Base-by-base conservation (phyloP, 1,139 yeast species). In the Entelexis paramagnoliae region DNA sequence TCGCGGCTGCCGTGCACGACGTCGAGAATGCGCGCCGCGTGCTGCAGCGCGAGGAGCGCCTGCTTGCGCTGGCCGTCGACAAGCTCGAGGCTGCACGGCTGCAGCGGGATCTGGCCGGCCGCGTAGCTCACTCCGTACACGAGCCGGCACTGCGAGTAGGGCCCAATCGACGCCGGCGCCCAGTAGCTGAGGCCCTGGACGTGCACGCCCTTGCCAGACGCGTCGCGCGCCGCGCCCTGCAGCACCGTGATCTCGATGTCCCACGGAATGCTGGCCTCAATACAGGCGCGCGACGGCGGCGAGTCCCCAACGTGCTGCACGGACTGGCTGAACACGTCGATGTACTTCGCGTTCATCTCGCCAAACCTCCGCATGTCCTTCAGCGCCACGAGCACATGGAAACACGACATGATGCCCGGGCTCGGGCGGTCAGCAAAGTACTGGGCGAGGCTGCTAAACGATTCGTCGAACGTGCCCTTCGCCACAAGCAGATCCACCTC, bases 161-260 rank as follows among this genome's bases (percentile, higher is more conserved):
- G 98, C 0, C 98, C 98, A 52, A 91, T 91, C 60, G 91, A 91
- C 45, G 95, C 93, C 0, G 98, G 98, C 0, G 96, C 96, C 98
- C 98, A 91, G 65, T 83, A 88, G 29, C 96, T 87, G 53, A 91
- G 73, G 0, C 97, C 87, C 60, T 91, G 87, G 4, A 91, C 86
- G 63, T 91, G 97, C 24, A 91, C 70, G 0, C 97, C 96, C 48
- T 63, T 54, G 2, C 62, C 60, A 13, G 58, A 53, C 10, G 48
- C 47, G 26, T 58, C 50, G n/a, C 22, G 42, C 4, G 51, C 40
- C 4, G 43, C 29, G n/a, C 47, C 42, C 34, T 56, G 58, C 40
- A 7, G 63, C 53, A 49, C 64, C 0, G 65, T 1, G 13, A 88
- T 63, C 58, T 79, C 83, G 1, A 82, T 64, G 0, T 65, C 64